Base-by-base conservation (phyloP, 805 yeast species). In the Wickerhamiella galacta region DNA sequence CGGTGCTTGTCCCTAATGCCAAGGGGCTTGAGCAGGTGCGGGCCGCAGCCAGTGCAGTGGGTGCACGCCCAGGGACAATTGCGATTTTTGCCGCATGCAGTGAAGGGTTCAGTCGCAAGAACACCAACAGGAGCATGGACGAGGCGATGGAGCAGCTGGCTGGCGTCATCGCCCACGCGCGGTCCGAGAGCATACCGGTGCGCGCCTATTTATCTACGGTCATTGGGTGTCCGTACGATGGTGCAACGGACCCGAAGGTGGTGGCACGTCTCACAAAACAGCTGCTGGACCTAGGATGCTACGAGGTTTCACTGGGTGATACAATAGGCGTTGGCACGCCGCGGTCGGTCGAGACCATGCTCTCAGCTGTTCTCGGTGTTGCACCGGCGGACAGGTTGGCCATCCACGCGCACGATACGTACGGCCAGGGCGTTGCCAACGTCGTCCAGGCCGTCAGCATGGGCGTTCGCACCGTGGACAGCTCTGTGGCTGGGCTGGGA, bases 261-360 rank as follows among this genome's bases (percentile, higher is more conserved):
- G 56, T 51, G 4, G 53, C 54, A 4, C 32, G 35, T 23, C 39
- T 48, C n/a, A 34, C 54, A 1, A 40, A 39, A 24, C 28, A 39
- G 33, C 35, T 45, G n/a, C 36, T 48, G 12, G 52, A 48, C 12
- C 31, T 47, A 33, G 56, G 56, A 12, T 51, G 56, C 35, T 51
- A 49, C 37, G 52, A 51, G 32, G 53, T 51, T 7, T 51, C 55
- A 11, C 42, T 51, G 4, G 56, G 56, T 2, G 56, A 51, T 26
- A 51, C 56, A 3, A 51, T 49, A 23, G 56, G 56, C 14, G 51
- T 47, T 3, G 56, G 53, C 4, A 51, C 55, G 15, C 51, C 54
- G 7, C 37, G 40, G 3, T 36, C 44, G 17, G 38, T 48, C 16
- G 50, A 41, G 25, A 31, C 30, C 21, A 40, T 51, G 52, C 38